phyloP scores from a whole-genome alignment of 1,284 basidiomycete genomes.

The Pyrrhoderma noxium region DNA sequence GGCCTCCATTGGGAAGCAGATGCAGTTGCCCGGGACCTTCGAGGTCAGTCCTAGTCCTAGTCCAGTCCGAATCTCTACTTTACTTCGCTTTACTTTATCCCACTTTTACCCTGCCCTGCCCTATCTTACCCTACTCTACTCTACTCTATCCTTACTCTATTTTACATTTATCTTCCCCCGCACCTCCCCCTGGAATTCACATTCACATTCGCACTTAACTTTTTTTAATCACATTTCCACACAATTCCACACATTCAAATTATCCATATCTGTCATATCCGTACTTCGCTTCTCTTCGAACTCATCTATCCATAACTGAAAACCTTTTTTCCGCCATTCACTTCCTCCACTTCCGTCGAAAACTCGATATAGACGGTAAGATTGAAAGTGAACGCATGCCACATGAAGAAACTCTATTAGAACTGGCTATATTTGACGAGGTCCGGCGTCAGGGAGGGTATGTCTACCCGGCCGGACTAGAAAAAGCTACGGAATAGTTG shows the following conservation, averaged over 20 bases:
- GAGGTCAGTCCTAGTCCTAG: conserved; percentile 22
- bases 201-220: too few species aligned
- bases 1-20: conserved; percentile 26
- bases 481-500: conserved; percentile 12
- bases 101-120: background rate
- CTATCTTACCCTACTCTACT: too few species aligned
- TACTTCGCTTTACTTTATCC: too few species aligned
- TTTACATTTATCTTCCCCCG: too few species aligned
- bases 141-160: too few species aligned
- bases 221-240: too few species aligned
- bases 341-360: background rate
- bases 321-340: too few species aligned
- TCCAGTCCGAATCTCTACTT: background rate
- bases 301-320: too few species aligned
- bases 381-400: conserved; percentile 17
- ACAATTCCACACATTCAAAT: too few species aligned
- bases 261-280: too few species aligned
- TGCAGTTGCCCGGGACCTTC: conserved; percentile 35
- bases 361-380: conserved; percentile 9
- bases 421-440: conserved; percentile 17
- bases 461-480: conserved; percentile 14
- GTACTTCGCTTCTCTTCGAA: too few species aligned
- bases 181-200: too few species aligned
- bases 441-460: conserved; percentile 17
- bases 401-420: conserved; percentile 14